Percentiles rank a stretch among this genome's conserved stretches.
phyloP scores from a whole-genome alignment of 23 red algal species.

The Gracilaria vermiculophylla region DNA sequence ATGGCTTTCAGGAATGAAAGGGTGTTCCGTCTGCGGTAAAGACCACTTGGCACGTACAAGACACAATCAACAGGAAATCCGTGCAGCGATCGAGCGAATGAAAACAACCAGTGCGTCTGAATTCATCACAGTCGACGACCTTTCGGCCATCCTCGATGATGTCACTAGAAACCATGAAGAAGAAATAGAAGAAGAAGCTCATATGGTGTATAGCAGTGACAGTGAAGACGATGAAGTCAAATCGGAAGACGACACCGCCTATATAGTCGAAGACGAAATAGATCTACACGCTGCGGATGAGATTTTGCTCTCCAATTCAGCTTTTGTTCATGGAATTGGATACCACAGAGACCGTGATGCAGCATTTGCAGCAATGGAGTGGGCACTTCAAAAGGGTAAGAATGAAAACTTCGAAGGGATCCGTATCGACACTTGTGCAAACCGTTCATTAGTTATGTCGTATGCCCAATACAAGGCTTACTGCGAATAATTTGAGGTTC shows the following conservation, averaged over 20 bases:
- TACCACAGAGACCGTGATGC: neutral
- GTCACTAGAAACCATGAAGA: no score
- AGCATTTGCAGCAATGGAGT: neutral
- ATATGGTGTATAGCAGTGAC: neutral
- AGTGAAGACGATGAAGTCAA: neutral
- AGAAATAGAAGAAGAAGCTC: neutral
- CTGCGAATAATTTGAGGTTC: neutral
- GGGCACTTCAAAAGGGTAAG: neutral
- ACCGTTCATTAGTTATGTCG: slow-evolving; percentile 23
- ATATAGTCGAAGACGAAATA: neutral
- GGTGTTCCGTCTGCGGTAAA: neutral
- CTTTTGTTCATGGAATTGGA: neutral
- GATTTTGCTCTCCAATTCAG: neutral
- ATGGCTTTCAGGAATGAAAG: neutral
- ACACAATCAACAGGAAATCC: neutral
- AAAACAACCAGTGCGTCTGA: neutral
- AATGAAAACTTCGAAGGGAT: neutral
- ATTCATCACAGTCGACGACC: neutral
- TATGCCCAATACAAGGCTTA: neutral
- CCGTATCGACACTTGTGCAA: neutral
- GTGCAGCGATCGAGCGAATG: neutral
- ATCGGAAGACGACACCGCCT: neutral
- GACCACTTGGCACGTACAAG: neutral
- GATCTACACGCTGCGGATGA: neutral
- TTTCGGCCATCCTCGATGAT: neutral